Base-by-base conservation (phyloP, 139 green algal species). In the Penium margaritaceum region DNA sequence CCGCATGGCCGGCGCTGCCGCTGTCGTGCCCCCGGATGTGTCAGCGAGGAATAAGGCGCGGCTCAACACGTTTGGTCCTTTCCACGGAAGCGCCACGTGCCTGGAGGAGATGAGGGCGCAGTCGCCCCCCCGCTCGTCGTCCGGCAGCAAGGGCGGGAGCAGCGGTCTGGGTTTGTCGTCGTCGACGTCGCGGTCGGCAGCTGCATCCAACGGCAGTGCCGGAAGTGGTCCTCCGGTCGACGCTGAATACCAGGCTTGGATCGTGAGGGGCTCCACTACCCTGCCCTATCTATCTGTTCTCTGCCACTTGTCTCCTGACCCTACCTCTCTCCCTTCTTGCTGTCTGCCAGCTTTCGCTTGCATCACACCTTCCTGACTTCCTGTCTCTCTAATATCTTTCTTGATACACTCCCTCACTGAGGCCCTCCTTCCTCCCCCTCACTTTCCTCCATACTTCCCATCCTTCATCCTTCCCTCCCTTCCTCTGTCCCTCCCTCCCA, bases 181-280 rank as follows among this genome's bases (percentile, higher is more conserved):
- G n/a, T n/a, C n/a, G n/a, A n/a, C n/a, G n/a, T n/a, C n/a, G n/a
- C n/a, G n/a, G n/a, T n/a, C n/a, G n/a, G n/a, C n/a, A n/a, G n/a
- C n/a, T n/a, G n/a, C n/a, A n/a, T n/a, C n/a, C n/a, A 5, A 57
- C n/a, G 19, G 46, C 19, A 57, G 46, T 57, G 46, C 19, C 24
- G 46, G 46, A 29, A 57, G 46, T 29, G n/a, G 46, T 57, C n/a
- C 19, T 29, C 19, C 46, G 46, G 46, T 57, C 24, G 46, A 57
- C 5, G 46, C 46, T 57, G 19, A 57, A 57, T 57, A 57, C 46
- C 19, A 57, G n/a, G 46, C 46, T 29, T 57, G 46, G 46, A 57
- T 57, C 19, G 46, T 57, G 46, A 57, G 46, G n/a, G n/a, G n/a
- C n/a, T n/a, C n/a, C n/a, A n/a, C n/a, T n/a, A n/a, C n/a, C n/a